Evolutionary conservation across 1,139 yeast genomes (phyloP).

Genomic region (Chernovozyma sophiae-reginae): DNA sequence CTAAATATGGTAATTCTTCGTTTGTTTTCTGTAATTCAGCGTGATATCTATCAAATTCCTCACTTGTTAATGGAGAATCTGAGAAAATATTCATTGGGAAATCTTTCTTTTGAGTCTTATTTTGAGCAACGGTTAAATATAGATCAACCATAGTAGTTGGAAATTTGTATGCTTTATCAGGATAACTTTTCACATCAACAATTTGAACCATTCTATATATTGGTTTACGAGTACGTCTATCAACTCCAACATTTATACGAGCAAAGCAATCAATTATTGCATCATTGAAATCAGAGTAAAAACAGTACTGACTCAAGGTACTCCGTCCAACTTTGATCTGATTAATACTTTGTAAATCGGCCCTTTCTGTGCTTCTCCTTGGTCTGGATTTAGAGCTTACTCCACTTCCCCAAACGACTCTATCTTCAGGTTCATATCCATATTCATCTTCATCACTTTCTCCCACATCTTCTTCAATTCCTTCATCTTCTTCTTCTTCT

Average conservation of each 20-base stretch:
- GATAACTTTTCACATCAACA: slow-evolving; percentile 51
- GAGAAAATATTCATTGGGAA: slow-evolving; percentile 77
- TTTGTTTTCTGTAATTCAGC: slow-evolving; percentile 57
- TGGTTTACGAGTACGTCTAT: slow-evolving; percentile 57
- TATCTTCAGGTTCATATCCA: slow-evolving; percentile 36
- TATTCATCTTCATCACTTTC: slow-evolving; percentile 36
- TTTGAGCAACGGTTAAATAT: slow-evolving; percentile 64
- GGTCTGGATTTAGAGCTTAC: slow-evolving; percentile 19
- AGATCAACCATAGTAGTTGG: slow-evolving; percentile 55
- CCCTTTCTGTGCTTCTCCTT: slow-evolving; percentile 29
- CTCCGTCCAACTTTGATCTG: slow-evolving; percentile 73
- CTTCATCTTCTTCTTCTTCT: slow-evolving; percentile 39
- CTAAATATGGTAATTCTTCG: slow-evolving; percentile 57
- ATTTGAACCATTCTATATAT: slow-evolving; percentile 83
- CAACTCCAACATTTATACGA: slow-evolving; percentile 73
- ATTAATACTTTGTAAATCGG: slow-evolving; percentile 59
- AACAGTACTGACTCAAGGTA: slow-evolving; percentile 68
- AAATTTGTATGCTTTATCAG: slow-evolving; percentile 56
- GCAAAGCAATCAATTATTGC: slow-evolving; percentile 73
- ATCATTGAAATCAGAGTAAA: slow-evolving; percentile 74
- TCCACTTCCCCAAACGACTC: slow-evolving; percentile 50
- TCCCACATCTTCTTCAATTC: slow-evolving; percentile 38
- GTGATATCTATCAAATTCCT: slow-evolving; percentile 71
- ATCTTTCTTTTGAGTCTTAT: slow-evolving; percentile 60
- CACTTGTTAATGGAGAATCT: slow-evolving; percentile 63